A percentile compares a stretch with the other conserved stretches of the same genome.
Evolutionary conservation across 805 yeast species (phyloP).

Genomic region (Metschnikowia noctiluminum): DNA sequence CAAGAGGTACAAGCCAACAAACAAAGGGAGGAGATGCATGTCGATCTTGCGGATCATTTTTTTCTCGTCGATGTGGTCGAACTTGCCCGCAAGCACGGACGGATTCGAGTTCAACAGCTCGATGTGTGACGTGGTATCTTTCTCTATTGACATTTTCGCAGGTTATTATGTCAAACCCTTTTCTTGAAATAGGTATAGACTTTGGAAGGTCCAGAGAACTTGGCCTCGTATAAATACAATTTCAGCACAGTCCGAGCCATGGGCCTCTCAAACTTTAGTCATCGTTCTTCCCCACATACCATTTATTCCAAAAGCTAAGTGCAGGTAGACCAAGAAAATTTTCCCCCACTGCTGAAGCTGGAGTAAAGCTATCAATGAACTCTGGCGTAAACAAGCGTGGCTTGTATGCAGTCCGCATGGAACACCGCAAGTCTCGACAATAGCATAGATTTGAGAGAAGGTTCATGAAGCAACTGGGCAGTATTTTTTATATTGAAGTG

Average conservation of each 20-base stretch:
- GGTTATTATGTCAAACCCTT: no score
- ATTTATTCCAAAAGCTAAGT: neutral
- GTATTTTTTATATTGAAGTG: no score
- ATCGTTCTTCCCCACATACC: no score
- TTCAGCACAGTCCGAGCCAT: no score
- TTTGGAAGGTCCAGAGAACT: no score
- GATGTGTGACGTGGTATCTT: neutral
- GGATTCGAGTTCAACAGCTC: neutral
- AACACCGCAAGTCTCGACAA: neutral
- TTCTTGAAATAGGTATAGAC: neutral
- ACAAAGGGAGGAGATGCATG: slow-evolving; percentile 69
- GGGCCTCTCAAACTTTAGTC: no score
- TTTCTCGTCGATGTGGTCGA: slow-evolving; percentile 43
- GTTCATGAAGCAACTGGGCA: no score
- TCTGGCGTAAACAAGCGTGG: neutral
- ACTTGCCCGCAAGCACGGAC: neutral
- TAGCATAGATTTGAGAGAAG: no score
- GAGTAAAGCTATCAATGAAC: no score
- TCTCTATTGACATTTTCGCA: neutral
- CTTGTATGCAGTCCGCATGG: neutral
- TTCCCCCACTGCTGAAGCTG: neutral
- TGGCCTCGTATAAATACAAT: no score
- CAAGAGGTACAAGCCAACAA: slow-evolving; percentile 67
- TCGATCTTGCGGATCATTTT: slow-evolving; percentile 64
- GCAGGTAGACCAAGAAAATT: neutral